Evolutionary conservation across 1,284 basidiomycete genomes (phyloP).

Genomic region (Apiotrichum gracile): DNA sequence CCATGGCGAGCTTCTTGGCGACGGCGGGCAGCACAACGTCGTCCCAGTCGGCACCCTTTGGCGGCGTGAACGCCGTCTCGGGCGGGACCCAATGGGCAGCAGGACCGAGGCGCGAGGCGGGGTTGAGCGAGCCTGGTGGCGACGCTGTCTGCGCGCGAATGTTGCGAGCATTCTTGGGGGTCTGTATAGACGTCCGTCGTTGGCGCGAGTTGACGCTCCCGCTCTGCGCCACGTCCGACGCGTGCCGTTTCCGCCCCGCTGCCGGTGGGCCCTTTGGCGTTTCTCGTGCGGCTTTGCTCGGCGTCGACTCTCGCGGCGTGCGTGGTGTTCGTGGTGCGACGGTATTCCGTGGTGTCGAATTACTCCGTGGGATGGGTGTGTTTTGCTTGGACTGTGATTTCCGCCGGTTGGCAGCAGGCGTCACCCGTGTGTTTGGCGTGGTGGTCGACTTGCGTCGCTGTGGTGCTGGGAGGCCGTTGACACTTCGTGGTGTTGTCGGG

Average conservation of each 20-base stretch:
- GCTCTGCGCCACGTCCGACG: background rate
- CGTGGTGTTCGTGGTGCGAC: too few species aligned
- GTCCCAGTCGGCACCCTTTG: conserved; percentile 47
- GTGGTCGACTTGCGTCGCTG: background rate
- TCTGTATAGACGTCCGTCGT: too few species aligned
- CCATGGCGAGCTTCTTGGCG: conserved; percentile 67
- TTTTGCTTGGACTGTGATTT: background rate
- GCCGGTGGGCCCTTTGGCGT: too few species aligned
- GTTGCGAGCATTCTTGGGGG: too few species aligned
- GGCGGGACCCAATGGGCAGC: conserved; percentile 42
- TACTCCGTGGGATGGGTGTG: too few species aligned
- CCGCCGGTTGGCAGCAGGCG: background rate
- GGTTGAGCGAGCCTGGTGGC: background rate
- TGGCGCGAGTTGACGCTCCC: background rate
- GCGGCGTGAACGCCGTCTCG: conserved; percentile 38
- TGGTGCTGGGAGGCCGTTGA: too few species aligned
- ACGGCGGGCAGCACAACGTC: conserved; percentile 63
- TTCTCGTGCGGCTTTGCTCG: too few species aligned
- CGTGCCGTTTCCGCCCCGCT: conserved; percentile 1
- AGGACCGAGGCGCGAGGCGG: conserved; percentile 19
- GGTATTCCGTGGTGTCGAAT: too few species aligned
- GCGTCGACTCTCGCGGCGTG: too few species aligned
- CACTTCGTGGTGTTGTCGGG: too few species aligned
- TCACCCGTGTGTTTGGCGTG: background rate
- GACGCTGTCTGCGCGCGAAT: background rate